Conservation (phyloP, 106 monocot genomes). For the Phalaenopsis aphrodite region DNA sequence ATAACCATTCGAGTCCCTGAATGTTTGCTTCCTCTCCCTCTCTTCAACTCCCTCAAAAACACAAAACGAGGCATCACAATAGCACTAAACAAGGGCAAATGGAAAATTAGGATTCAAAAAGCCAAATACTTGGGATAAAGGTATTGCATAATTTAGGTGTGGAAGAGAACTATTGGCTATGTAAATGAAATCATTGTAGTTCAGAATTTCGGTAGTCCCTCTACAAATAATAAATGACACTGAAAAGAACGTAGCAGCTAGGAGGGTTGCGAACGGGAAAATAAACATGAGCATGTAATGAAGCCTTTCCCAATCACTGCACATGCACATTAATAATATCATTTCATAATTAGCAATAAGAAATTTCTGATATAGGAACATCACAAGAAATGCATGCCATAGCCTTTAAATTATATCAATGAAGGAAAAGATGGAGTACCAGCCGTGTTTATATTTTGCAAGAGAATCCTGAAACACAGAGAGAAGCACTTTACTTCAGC, state of each 20-base stretch:
- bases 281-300: not conserved
- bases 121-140: too few species aligned
- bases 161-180: too few species aligned
- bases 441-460: slow-evolving; percentile 63
- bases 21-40: too few species aligned
- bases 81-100: too few species aligned
- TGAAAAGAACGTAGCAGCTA: not conserved
- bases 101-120: too few species aligned
- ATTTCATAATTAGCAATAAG: not conserved
- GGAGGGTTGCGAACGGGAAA: not conserved
- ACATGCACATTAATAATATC: not conserved
- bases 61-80: too few species aligned
- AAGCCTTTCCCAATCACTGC: not conserved
- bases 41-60: too few species aligned
- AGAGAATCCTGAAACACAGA: slow-evolving; percentile 63
- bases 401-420: not conserved
- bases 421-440: slow-evolving; percentile 30
- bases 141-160: too few species aligned
- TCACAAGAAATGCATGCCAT: not conserved
- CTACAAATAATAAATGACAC: too few species aligned
- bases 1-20: too few species aligned
- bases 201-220: too few species aligned
- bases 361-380: not conserved
- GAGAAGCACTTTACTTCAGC: slow-evolving; percentile 28
- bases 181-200: too few species aligned